Base-by-base conservation (phyloP, 257 asterid genomes). In the Solanum dulcamara region DNA sequence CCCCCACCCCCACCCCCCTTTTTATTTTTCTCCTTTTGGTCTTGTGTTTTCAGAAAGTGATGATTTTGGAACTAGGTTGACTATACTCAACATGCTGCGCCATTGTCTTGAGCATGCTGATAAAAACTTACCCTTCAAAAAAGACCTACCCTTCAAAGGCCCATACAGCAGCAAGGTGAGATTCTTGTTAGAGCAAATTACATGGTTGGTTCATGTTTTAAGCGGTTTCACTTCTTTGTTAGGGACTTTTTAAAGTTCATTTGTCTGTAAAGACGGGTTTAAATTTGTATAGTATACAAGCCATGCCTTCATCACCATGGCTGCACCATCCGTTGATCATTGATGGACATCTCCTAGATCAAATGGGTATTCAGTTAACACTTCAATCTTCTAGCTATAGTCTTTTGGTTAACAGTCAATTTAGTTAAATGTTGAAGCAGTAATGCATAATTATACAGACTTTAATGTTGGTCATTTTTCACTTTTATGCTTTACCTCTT, bases 31-130 rank as follows among this genome's bases (percentile, higher is more conserved):
- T 7, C 26, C 20, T 14, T 30, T 59, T 50, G 20, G 77, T 60
- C 51, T 75, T 81, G 66, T 87, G 60, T 51, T 68, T 90, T 88
- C 92, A 93, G 99, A 89, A 66, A 85, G 89, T 80, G 85, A 90
- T 67, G 93, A 93, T 64, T 32, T 85, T 64, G 89, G 84, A 81
- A 90, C 94, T 84, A 86, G 89, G 64, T 80, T 91, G 90, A 81
- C 93, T 26, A 90, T 92, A 66, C 81, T 88, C 7, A 91, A 92
- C 83, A 88, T 96, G 93, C 72, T 94, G 77, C 70, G 83, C 20
- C 88, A 89, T 88, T 91, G 95, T 89, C 95, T 96, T 22, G 95
- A 90, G 84, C 97, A 86, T 40, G 96, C 97, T 32, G 99, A 96
- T 87, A 90, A 90, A 80, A 90, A 92, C 79, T 89, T 91, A 86